Evolutionary conservation across 2,329 filamentous ascomycete species (phyloP).

Genomic region (Corynespora cassiicola): DNA sequence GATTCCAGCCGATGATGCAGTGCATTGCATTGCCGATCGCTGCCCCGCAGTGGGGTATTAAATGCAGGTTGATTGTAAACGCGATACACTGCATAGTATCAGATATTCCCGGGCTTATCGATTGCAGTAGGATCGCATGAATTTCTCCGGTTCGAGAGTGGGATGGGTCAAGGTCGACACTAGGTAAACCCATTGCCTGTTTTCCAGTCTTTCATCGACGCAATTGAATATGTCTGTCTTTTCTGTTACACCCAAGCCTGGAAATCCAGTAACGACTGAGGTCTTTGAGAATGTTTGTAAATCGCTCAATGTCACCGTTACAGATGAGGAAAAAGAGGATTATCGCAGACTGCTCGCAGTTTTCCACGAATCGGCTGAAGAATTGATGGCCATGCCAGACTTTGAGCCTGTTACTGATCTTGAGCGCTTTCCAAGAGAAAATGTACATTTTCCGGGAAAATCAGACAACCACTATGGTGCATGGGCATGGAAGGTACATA

Average conservation of each 20-base stretch:
- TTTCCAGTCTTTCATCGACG: no score
- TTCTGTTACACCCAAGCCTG: conserved; percentile 38
- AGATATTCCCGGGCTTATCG: conserved; percentile 3
- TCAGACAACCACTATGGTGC: conserved; percentile 47
- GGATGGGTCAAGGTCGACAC: no score
- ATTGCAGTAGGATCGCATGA: not conserved
- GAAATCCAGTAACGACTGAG: conserved; percentile 41
- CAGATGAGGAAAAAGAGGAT: conserved; percentile 45
- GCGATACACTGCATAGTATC: no score
- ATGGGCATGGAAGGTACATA: conserved; percentile 52
- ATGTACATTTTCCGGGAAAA: conserved; percentile 41
- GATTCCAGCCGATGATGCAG: not conserved
- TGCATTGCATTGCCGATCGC: not conserved
- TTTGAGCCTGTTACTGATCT: conserved; percentile 40
- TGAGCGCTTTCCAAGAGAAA: conserved; percentile 42
- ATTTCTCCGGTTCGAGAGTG: no score
- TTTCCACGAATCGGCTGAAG: conserved; percentile 47
- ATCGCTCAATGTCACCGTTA: conserved; percentile 39
- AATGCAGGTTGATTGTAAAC: not conserved
- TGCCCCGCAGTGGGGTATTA: conserved; percentile 8
- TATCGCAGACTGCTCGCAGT: conserved; percentile 46
- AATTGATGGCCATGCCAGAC: conserved; percentile 47
- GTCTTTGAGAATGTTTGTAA: conserved; percentile 41
- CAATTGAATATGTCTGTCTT: conserved; percentile 49
- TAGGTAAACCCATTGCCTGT: no score